Conservation (phyloP, 352 stramenopile genomes). For the Pseudoperonospora humuli region DNA sequence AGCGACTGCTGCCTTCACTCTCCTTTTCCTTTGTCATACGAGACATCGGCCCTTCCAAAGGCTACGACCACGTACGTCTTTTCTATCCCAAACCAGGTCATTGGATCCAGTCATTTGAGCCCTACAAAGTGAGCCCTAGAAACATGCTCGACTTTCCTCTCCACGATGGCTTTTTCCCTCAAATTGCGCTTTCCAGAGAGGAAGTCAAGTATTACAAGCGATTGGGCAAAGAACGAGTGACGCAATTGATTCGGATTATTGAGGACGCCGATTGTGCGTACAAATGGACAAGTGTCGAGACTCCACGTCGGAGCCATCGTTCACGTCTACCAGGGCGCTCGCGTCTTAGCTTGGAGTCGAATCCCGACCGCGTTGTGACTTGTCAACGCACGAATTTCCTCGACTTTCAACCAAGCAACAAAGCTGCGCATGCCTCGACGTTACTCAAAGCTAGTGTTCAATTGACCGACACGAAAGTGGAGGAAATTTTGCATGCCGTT, state of each 20-base stretch:
- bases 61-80: too few species aligned
- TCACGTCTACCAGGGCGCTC: slow-evolving; percentile 6
- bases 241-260: slow-evolving; percentile 68
- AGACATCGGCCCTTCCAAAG: too few species aligned
- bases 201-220: slow-evolving; percentile 73
- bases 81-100: too few species aligned
- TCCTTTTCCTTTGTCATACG: slow-evolving; percentile 10
- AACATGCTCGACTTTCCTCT: slow-evolving; percentile 60
- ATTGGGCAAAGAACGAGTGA: slow-evolving; percentile 63
- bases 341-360: slow-evolving; percentile 9
- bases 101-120: too few species aligned
- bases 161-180: slow-evolving; percentile 76
- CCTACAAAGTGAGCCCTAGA: too few species aligned
- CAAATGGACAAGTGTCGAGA: slow-evolving; percentile 44
- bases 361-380: slow-evolving; percentile 7
- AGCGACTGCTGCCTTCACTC: too few species aligned
- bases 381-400: slow-evolving; percentile 59
- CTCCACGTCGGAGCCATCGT: neutral
- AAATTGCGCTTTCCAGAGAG: slow-evolving; percentile 57
- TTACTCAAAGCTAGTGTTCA: slow-evolving; percentile 60
- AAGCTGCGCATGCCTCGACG: slow-evolving; percentile 46
- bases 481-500: slow-evolving; percentile 50
- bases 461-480: slow-evolving; percentile 35
- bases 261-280: slow-evolving; percentile 70
- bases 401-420: slow-evolving; percentile 53